These are phyloP conservation scores for Botrytis tulipae DNA, from an alignment of 2,329 filamentous ascomycete species.

Conservation along the genomic window DNA sequence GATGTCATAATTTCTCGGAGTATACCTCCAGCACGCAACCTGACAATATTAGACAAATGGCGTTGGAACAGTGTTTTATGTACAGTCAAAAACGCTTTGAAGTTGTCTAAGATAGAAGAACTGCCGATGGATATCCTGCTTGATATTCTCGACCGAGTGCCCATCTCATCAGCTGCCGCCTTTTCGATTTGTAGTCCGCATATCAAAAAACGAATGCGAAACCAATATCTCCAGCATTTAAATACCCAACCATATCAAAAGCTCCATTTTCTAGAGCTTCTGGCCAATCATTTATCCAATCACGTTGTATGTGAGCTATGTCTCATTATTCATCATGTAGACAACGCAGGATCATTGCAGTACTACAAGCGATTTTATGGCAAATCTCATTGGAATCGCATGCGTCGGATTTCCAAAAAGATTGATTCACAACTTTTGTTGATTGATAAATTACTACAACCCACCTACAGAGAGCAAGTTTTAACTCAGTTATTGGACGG, in stretches of 20 bases:
- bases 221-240: background rate
- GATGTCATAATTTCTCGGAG: background rate
- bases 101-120: background rate
- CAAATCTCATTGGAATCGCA: background rate
- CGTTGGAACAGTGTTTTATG: background rate
- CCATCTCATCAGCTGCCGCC: background rate
- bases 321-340: background rate
- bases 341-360: background rate
- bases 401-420: background rate
- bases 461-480: background rate
- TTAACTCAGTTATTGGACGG: background rate
- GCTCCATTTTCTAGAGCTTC: background rate
- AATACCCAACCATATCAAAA: background rate
- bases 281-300: background rate
- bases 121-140: background rate
- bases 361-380: background rate
- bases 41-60: background rate
- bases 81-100: background rate
- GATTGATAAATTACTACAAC: background rate
- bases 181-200: background rate
- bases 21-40: background rate
- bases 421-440: background rate
- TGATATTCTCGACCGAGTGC: background rate
- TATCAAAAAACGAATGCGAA: background rate
- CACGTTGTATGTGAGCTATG: background rate